Evolutionary conservation across 1,284 basidiomycete genomes (phyloP), one percentile per base, ranked within the genome.

Genomic region (Cryptococcus sp.): DNA sequence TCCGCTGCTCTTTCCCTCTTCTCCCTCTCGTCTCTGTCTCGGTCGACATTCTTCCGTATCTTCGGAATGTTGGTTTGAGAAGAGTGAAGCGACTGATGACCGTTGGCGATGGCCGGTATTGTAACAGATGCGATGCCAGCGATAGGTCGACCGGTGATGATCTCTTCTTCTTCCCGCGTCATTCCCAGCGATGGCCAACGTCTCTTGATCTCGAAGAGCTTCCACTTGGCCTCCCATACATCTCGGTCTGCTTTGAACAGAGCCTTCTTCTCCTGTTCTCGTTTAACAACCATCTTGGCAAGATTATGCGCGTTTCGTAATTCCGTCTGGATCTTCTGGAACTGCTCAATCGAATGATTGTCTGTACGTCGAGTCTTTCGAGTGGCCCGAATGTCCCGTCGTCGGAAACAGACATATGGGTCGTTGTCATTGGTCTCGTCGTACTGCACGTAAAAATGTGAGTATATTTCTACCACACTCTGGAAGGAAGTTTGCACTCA

Each of bases 391-490:
- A 91, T 89, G 73, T 99, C 95, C 58, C 94, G 87, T 54, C 95
- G 85, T 43, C 96, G 87, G 84, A 99, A 99, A 79, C 96, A 99
- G 51, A 98, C 92, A 66, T 98, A 99, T 0, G 96, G 96, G 72
- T 98, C 93, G 59, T 92, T 93, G 52, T 89, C 87, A 77, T 97
- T 95, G 39, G 89, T 85, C 79, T 98, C 95, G 76, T 99, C 93
- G 64, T 86, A 87, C 89, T 93, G 69, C 2, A 60, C 16, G 29
- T 17, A 51, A 50, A 26, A 46, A 20, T 57, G 7, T 23, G 11
- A 37, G 19, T 38, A 25, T 47, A 53, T 17, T 25, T 54, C 56
- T 45, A 34, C 55, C 49, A 54, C 44, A 40, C 17, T 48, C 34
- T 43, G 50, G 26, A 22, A 70, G 70, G 44, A 74, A 72, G 60